Conservation (phyloP, 1,284 basidiomycete species). For the Irpex lacteus region DNA sequence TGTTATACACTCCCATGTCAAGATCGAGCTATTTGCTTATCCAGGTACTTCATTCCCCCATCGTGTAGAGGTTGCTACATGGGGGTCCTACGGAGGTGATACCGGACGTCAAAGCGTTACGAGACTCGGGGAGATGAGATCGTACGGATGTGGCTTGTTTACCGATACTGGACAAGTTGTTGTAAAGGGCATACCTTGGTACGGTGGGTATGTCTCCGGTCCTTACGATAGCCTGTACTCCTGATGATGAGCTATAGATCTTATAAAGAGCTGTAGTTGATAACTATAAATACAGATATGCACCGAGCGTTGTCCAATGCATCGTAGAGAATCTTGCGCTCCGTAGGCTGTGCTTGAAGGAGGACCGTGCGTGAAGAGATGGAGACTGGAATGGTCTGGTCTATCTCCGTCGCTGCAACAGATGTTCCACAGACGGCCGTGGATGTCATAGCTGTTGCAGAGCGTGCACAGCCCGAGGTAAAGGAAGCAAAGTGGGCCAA, state of each 20-base stretch:
- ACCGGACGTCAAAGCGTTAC: background rate
- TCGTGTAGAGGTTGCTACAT: background rate
- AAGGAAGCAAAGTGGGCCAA: background rate
- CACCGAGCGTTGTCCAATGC: too few species aligned
- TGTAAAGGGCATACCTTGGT: background rate
- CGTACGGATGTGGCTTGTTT: too few species aligned
- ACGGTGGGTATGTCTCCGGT: background rate
- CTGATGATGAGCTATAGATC: background rate
- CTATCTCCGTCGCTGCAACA: background rate
- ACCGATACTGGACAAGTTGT: too few species aligned
- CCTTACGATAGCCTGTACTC: background rate
- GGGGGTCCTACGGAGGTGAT: too few species aligned
- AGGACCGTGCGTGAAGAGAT: background rate
- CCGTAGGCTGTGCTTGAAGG: background rate
- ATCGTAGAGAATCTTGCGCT: too few species aligned
- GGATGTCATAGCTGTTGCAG: background rate
- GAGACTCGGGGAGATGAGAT: background rate
- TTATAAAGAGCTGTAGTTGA: background rate
- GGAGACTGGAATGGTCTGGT: background rate
- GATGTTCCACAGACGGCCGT: background rate
- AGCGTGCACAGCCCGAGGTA: conserved; percentile 1
- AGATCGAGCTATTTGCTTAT: background rate
- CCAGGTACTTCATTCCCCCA: background rate
- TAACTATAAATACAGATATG: background rate
- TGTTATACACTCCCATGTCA: background rate